Evolutionary conservation across 1,284 basidiomycete species (phyloP).

Genomic region (Chalciporus sp.): DNA sequence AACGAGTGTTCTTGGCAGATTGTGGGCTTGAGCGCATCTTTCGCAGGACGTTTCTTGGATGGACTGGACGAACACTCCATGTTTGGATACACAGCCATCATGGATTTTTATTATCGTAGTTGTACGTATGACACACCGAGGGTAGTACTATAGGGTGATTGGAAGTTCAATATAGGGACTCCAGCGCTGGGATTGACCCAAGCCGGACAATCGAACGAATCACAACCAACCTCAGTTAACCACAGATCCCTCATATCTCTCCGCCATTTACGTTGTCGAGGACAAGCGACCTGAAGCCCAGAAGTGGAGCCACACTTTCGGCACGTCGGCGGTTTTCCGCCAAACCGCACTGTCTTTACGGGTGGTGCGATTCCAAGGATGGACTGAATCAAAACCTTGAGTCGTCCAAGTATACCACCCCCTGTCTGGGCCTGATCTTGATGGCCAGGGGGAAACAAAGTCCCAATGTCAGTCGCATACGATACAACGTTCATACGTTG

Average conservation of each 20-base stretch:
- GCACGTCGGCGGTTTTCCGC: constrained; percentile 13
- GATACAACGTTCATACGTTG: constrained; percentile 55
- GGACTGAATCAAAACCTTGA: neutral
- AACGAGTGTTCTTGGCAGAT: constrained; percentile 64
- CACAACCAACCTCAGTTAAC: constrained; percentile 15
- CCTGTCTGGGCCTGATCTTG: neutral
- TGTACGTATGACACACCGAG: neutral
- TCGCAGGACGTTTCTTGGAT: neutral
- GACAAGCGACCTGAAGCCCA: neutral
- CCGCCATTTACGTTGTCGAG: constrained; percentile 9
- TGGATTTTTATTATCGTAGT: neutral
- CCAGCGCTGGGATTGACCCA: neutral
- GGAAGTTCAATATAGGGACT: neutral
- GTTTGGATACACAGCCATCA: no score
- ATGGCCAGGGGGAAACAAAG: constrained; percentile 47
- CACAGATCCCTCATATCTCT: constrained; percentile 16
- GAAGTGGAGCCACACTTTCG: constrained; percentile 9
- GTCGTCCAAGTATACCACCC: neutral
- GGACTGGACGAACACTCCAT: no score
- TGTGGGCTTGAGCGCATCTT: constrained; percentile 46
- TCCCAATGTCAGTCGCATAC: constrained; percentile 50
- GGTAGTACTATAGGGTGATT: neutral
- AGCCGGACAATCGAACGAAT: constrained; percentile 10
- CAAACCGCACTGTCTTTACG: neutral
- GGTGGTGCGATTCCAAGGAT: neutral